Percentiles rank a stretch among this genome's conserved stretches.
These are phyloP conservation scores for Boletus coccyginus DNA, from an alignment of 768 basidiomycete genomes.

Conservation along the genomic window DNA sequence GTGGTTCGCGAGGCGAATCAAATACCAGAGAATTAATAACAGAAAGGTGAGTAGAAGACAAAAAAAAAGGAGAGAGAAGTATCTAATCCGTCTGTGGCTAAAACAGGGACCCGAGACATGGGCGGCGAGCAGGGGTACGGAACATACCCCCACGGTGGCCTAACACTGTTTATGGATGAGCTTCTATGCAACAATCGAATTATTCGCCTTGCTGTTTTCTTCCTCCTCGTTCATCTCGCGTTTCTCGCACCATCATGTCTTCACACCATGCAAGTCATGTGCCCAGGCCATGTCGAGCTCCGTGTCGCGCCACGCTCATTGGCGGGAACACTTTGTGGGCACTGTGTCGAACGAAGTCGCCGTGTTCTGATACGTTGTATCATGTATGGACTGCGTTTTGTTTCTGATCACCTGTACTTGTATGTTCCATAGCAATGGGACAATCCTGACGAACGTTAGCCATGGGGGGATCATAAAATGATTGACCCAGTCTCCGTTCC, in stretches of 20 bases:
- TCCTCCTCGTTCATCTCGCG: not conserved
- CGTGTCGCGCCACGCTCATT: slow-evolving; percentile 29
- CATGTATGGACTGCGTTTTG: not conserved
- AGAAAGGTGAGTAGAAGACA: slow-evolving; percentile 33
- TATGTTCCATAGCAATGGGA: not conserved
- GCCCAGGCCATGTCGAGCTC: slow-evolving; percentile 28
- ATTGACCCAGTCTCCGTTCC: not conserved
- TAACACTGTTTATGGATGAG: not conserved
- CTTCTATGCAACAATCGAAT: not conserved
- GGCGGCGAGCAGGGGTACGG: slow-evolving; percentile 30
- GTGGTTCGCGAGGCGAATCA: slow-evolving; percentile 42
- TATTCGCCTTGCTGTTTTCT: not conserved
- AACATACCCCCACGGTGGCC: slow-evolving; percentile 24
- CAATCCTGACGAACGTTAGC: not conserved
- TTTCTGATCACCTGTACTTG: not conserved
- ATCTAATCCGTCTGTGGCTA: not conserved
- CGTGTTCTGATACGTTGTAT: not conserved
- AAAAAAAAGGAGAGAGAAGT: not conserved
- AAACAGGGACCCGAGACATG: slow-evolving; percentile 31
- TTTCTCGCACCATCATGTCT: slow-evolving; percentile 28
- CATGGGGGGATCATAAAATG: not conserved
- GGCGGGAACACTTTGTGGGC: slow-evolving; percentile 23
- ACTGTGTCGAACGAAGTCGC: not conserved
- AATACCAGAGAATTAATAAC: slow-evolving; percentile 41
- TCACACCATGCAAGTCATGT: slow-evolving; percentile 35